Percentiles rank a stretch among this genome's conserved stretches.
Conservation (phyloP, 805 yeast genomes). For the Tetrapisispora nanseiensis region DNA sequence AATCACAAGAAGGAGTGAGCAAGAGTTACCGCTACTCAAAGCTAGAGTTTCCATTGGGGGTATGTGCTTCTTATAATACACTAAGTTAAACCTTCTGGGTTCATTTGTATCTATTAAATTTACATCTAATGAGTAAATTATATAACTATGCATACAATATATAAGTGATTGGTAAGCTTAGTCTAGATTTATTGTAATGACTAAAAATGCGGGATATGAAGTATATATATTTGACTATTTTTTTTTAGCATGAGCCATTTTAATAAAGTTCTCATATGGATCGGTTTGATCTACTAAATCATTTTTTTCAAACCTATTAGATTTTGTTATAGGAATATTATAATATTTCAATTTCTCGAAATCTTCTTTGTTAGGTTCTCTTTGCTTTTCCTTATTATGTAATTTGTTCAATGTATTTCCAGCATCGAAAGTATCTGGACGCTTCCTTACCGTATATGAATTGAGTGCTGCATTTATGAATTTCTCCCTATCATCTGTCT, state of each 20-base stretch:
- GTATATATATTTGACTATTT: background rate
- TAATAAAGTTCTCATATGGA: conserved; percentile 15
- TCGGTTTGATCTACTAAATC: background rate
- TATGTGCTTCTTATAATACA: no score
- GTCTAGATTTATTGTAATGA: no score
- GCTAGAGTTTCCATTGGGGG: no score
- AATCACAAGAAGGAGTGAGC: no score
- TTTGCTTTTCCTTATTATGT: background rate
- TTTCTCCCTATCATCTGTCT: background rate
- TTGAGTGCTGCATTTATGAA: conserved; percentile 1
- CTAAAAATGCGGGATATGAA: no score
- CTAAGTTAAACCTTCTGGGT: no score
- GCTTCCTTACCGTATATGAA: background rate
- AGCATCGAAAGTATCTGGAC: background rate
- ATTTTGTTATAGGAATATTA: conserved; percentile 19
- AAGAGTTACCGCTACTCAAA: no score
- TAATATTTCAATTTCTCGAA: conserved; percentile 18
- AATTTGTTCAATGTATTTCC: background rate
- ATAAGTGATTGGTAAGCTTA: no score
- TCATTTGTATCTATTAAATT: no score
- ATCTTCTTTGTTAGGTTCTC: conserved; percentile 5
- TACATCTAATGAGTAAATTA: no score
- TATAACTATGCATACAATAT: no score
- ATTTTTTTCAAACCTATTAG: conserved; percentile 4
- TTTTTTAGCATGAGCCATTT: conserved; percentile 8